Conservation (phyloP, 2,329 filamentous ascomycete genomes). For the Trichoderma atrobrunneum region DNA sequence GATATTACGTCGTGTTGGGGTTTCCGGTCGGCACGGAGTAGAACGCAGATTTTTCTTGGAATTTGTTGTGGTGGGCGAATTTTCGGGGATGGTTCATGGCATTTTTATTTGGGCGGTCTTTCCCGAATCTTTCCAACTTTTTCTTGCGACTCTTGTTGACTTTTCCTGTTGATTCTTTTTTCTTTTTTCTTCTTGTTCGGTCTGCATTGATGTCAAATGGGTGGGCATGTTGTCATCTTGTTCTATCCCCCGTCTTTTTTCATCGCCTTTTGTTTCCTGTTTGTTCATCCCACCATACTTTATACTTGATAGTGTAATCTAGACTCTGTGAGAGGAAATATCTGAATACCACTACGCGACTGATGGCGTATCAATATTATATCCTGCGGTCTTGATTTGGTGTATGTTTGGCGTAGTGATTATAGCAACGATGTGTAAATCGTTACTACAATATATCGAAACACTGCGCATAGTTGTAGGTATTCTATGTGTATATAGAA, state of each 20-base stretch:
- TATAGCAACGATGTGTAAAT: too few species aligned
- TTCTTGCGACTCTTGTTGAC: neutral
- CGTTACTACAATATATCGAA: neutral
- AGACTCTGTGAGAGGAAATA: neutral
- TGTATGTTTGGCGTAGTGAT: neutral
- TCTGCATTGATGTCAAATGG: neutral
- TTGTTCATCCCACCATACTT: neutral
- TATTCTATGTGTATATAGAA: neutral
- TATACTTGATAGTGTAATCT: slow-evolving; percentile 17
- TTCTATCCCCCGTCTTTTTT: neutral
- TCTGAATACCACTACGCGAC: neutral
- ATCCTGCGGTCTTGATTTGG: neutral
- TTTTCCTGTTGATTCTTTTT: too few species aligned
- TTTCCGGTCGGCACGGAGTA: neutral
- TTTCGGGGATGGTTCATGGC: neutral
- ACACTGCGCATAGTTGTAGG: neutral
- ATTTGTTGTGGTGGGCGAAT: neutral
- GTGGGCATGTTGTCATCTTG: neutral
- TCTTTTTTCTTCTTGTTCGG: neutral
- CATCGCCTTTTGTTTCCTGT: neutral
- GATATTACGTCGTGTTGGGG: slow-evolving; percentile 2
- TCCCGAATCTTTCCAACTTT: neutral
- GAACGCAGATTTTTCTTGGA: neutral
- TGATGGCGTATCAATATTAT: neutral
- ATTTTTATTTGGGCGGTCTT: slow-evolving; percentile 7